phyloP scores from a whole-genome alignment of 2,329 filamentous ascomycete genomes.

The Colletotrichum sp. region DNA sequence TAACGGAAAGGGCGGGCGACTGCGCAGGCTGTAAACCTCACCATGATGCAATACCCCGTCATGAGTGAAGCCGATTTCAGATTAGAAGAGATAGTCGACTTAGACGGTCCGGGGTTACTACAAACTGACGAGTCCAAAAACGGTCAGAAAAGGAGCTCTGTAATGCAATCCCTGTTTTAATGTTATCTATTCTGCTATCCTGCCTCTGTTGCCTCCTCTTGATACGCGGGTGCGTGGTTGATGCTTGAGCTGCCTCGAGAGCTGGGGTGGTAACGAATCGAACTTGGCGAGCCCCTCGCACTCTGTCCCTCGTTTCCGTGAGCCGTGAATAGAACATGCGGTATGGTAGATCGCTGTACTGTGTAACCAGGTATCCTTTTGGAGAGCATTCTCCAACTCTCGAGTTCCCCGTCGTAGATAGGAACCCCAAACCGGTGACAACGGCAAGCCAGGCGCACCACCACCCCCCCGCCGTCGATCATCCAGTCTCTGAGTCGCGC shows the following conservation, averaged over 20 bases:
- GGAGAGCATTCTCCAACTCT: background rate
- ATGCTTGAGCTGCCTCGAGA: background rate
- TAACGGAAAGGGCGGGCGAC: background rate
- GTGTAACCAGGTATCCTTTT: background rate
- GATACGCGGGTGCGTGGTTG: background rate
- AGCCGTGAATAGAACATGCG: background rate
- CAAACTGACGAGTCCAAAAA: background rate
- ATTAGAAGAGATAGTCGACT: background rate
- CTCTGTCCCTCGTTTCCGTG: background rate
- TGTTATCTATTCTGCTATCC: background rate
- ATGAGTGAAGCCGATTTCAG: background rate
- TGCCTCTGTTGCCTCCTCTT: background rate
- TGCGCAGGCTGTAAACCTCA: background rate
- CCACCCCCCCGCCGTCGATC: background rate
- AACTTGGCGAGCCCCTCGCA: background rate
- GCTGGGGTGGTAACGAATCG: background rate
- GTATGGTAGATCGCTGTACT: background rate
- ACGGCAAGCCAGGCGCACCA: background rate
- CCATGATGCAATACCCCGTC: background rate
- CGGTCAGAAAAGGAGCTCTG: background rate
- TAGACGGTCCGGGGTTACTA: background rate
- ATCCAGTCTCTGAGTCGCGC: background rate
- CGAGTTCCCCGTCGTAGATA: background rate
- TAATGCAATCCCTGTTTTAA: background rate
- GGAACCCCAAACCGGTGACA: background rate